phyloP scores from a whole-genome alignment of 2,329 filamentous ascomycete genomes.

The Polychaeton citri region DNA sequence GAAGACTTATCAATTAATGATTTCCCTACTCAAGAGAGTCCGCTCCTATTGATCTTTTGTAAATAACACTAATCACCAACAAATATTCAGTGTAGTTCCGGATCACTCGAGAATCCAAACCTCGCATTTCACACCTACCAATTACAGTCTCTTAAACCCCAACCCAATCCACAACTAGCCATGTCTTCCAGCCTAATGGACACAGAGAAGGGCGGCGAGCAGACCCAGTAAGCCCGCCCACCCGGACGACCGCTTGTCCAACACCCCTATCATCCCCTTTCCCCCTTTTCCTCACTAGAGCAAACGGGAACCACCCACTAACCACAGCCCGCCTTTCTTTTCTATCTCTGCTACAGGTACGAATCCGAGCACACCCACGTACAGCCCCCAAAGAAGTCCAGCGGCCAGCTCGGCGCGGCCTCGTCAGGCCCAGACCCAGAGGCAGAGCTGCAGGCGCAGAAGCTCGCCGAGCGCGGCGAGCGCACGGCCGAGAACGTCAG shows the following conservation, averaged over 20 bases:
- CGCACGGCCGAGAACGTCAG: constrained; percentile 39
- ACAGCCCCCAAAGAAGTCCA: constrained; percentile 37
- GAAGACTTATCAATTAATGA: too few relatives aligned
- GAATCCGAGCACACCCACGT: constrained; percentile 42
- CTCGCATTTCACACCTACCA: background rate
- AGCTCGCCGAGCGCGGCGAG: constrained; percentile 26
- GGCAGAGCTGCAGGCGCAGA: constrained; percentile 18
- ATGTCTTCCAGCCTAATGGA: constrained; percentile 46
- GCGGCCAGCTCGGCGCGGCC: constrained; percentile 39
- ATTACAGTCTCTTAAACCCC: background rate
- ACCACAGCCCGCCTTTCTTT: background rate
- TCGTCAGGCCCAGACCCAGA: constrained; percentile 20
- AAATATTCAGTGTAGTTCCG: too few relatives aligned
- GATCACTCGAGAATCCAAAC: background rate
- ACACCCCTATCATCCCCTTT: background rate
- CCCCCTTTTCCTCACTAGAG: background rate
- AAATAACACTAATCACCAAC: too few relatives aligned
- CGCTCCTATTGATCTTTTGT: too few relatives aligned
- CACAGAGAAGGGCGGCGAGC: constrained; percentile 46
- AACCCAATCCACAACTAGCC: constrained; percentile 1
- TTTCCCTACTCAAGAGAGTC: too few relatives aligned
- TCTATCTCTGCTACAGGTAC: constrained; percentile 32
- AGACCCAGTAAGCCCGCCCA: constrained; percentile 35
- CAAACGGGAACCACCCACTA: background rate
- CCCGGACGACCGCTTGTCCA: background rate